These are phyloP conservation scores for Lipomyces oligophaga DNA, from an alignment of 805 yeast species.

Conservation along the genomic window DNA sequence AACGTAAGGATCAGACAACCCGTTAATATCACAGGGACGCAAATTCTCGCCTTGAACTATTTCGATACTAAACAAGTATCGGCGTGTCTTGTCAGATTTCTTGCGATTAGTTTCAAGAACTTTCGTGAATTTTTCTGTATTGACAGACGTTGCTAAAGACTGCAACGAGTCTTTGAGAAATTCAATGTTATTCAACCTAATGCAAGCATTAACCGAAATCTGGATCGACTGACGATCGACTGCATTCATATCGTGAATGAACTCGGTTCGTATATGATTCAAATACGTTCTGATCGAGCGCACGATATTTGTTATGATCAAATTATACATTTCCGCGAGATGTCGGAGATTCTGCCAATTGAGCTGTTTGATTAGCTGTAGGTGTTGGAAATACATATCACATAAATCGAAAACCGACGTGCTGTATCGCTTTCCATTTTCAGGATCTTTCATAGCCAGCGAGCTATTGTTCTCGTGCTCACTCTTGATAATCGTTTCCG, in stretches of 20 bases:
- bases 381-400: conserved; percentile 54
- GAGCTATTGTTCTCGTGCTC: background rate
- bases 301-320: conserved; percentile 59
- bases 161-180: conserved; percentile 37
- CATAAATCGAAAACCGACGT: conserved; percentile 67
- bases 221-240: background rate
- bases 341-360: conserved; percentile 67
- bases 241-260: conserved; percentile 28
- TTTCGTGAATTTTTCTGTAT: conserved; percentile 54
- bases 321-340: conserved; percentile 57
- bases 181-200: conserved; percentile 49
- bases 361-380: conserved; percentile 54
- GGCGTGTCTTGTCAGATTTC: conserved; percentile 20
- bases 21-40: conserved; percentile 45
- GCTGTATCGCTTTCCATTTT: conserved; percentile 45
- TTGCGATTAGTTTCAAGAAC: conserved; percentile 35
- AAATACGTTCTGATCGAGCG: conserved; percentile 54
- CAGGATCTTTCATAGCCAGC: conserved; percentile 26
- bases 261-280: conserved; percentile 30
- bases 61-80: conserved; percentile 60
- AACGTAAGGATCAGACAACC: conserved; percentile 53
- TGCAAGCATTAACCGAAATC: conserved; percentile 1
- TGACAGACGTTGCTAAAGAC: conserved; percentile 52
- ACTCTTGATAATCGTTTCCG: background rate
- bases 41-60: conserved; percentile 62